Base-by-base conservation (phyloP, 441 rosid genomes). In the Populus hybrid region DNA sequence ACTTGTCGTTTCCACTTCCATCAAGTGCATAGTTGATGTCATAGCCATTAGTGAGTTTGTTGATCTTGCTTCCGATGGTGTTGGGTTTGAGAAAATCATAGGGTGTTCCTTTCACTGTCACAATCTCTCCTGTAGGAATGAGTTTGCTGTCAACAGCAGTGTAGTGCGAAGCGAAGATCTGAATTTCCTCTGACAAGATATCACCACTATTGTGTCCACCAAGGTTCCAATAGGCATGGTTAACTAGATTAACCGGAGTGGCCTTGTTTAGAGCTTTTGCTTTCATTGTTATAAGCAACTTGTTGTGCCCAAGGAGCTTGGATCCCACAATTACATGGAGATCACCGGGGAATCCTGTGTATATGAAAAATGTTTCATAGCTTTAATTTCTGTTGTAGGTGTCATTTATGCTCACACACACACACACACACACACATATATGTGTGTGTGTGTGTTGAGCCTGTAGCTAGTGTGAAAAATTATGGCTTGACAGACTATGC, bases 221-320 rank as follows among this genome's bases (percentile, higher is more conserved):
- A 23, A 94, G 90, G 84, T 94, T 94, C 96, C 95, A 94, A 70
- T 90, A 94, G 23, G 87, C 76, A 63, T 94, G 97, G 61, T 88
- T 93, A 18, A 94, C 97, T 38, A 94, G 84, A 75, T 88, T 91
- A 36, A 92, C 94, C 0, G 96, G 94, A 5, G 96, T 89, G 18
- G 88, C 83, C 85, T 88, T 87, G 72, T 88, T 79, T 21, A 87
- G 79, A 16, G 92, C 84, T 64, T 83, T 88, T 32, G 90, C 98
- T 76, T 88, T 88, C 97, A 93, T 86, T 70, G 57, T 78, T 16
- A 93, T 85, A 59, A 81, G 79, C 79, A 94, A n/a, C 32, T 79
- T 73, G 76, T 79, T 73, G 76, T 83, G 82, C 7, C 80, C 76
- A 38, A 74, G 24, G 32, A 93, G 87, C 35, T 76, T 81, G 81